Evolutionary conservation across 257 asterid species (phyloP).

Genomic region (Przewalskia tangutica): DNA sequence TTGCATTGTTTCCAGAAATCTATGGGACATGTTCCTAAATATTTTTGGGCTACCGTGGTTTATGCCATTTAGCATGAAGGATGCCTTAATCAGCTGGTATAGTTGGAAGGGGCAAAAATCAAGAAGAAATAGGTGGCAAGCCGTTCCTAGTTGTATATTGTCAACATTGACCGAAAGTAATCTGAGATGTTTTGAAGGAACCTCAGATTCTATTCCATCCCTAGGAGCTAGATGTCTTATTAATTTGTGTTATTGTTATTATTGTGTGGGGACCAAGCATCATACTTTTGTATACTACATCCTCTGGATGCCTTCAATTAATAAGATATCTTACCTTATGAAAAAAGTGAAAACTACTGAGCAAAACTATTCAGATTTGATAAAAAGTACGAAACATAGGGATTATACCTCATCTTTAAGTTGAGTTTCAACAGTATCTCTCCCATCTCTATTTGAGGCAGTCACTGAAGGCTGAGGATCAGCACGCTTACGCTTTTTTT

Average conservation of each 20-base stretch:
- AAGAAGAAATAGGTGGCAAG: background rate
- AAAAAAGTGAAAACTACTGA: background rate
- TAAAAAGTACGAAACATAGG: constrained; percentile 6
- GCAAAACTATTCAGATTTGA: constrained; percentile 4
- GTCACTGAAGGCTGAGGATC: constrained; percentile 23
- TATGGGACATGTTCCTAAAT: background rate
- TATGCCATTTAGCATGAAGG: background rate
- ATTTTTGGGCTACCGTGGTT: background rate
- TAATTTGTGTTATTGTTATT: background rate
- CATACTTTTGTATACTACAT: background rate
- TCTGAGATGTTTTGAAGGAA: background rate
- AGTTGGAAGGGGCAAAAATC: background rate
- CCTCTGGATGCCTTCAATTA: background rate
- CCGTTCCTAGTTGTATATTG: background rate
- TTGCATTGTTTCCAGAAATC: background rate
- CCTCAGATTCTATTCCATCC: background rate
- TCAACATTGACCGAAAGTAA: background rate
- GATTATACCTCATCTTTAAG: constrained; percentile 51
- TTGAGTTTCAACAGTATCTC: constrained; percentile 21
- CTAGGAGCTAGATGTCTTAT: background rate
- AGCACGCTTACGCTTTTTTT: constrained; percentile 28
- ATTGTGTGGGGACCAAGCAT: background rate
- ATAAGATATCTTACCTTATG: background rate
- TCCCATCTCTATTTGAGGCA: constrained; percentile 14
- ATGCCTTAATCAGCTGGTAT: background rate